These are phyloP conservation scores for Linnemannia elongata DNA, from an alignment of 192 early-diverging fungal species.

Conservation along the genomic window DNA sequence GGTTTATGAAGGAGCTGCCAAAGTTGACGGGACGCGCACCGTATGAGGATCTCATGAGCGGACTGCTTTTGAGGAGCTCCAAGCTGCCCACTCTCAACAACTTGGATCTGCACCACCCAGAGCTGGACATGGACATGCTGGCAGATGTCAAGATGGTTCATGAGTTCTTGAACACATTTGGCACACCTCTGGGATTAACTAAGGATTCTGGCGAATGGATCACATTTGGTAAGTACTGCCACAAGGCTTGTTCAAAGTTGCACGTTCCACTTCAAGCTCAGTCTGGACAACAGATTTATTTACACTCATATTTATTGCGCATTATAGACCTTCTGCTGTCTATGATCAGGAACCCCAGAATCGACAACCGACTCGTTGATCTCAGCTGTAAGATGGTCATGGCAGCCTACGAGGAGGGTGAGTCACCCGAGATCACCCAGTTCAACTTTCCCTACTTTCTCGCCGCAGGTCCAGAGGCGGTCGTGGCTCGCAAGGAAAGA, in stretches of 20 bases:
- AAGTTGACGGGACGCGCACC: slow-evolving; percentile 46
- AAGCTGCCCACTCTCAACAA: slow-evolving; percentile 34
- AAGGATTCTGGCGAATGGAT: slow-evolving; percentile 55
- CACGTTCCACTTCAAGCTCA: background rate
- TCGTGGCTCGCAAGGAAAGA: slow-evolving; percentile 13
- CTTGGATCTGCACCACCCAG: slow-evolving; percentile 30
- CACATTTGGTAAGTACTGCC: slow-evolving; percentile 27
- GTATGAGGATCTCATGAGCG: slow-evolving; percentile 44
- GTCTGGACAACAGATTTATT: background rate
- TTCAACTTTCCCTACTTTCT: slow-evolving; percentile 44
- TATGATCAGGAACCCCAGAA: slow-evolving; percentile 46
- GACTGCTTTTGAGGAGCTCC: slow-evolving; percentile 34
- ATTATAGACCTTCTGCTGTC: slow-evolving; percentile 29
- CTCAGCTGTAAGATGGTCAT: slow-evolving; percentile 45
- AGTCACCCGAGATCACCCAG: slow-evolving; percentile 22
- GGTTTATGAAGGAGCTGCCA: slow-evolving; percentile 42
- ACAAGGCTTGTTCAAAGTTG: background rate
- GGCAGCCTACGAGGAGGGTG: slow-evolving; percentile 39
- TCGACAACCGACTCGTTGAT: slow-evolving; percentile 40
- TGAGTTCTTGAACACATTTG: slow-evolving; percentile 55
- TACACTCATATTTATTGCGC: background rate
- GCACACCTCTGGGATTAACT: slow-evolving; percentile 39
- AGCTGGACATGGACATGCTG: slow-evolving; percentile 52
- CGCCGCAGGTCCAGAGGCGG: slow-evolving; percentile 26
- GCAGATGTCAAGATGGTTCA: slow-evolving; percentile 55